phyloP scores from a whole-genome alignment of 1,139 yeast genomes.

The Pichia sp. region DNA sequence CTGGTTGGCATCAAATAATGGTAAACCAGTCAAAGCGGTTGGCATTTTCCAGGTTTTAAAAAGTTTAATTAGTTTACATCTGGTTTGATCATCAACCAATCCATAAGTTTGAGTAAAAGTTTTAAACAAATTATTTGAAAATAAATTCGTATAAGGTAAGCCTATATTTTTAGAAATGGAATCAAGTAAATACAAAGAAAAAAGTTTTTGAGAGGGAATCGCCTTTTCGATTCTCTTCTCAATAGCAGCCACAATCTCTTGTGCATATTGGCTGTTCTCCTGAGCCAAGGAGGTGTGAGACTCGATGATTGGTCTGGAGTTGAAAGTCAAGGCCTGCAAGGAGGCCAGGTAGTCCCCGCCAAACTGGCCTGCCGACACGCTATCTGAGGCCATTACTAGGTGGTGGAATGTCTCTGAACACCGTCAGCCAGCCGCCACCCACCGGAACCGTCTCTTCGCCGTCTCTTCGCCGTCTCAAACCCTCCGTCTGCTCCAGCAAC shows the following conservation, averaged over 20 bases:
- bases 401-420: no score
- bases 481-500: no score
- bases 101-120: conserved; percentile 74
- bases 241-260: conserved; percentile 68
- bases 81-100: conserved; percentile 65
- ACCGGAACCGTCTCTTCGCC: no score
- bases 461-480: no score
- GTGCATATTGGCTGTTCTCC: conserved; percentile 73
- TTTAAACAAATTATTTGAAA: conserved; percentile 60
- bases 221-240: conserved; percentile 59
- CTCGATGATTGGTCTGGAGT: conserved; percentile 84
- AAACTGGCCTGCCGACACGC: conserved; percentile 29
- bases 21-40: conserved; percentile 53
- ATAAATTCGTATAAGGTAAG: conserved; percentile 72
- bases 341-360: conserved; percentile 63
- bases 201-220: conserved; percentile 78
- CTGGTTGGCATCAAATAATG: conserved; percentile 68
- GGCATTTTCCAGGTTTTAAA: conserved; percentile 83
- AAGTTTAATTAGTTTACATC: conserved; percentile 67
- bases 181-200: conserved; percentile 76
- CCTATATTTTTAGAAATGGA: conserved; percentile 93
- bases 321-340: conserved; percentile 72
- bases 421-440: no score
- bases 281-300: conserved; percentile 82
- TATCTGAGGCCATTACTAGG: no score